phyloP scores from a whole-genome alignment of 371 early-diverging fungal species.

The Thermomucor indicae-seudaticae region DNA sequence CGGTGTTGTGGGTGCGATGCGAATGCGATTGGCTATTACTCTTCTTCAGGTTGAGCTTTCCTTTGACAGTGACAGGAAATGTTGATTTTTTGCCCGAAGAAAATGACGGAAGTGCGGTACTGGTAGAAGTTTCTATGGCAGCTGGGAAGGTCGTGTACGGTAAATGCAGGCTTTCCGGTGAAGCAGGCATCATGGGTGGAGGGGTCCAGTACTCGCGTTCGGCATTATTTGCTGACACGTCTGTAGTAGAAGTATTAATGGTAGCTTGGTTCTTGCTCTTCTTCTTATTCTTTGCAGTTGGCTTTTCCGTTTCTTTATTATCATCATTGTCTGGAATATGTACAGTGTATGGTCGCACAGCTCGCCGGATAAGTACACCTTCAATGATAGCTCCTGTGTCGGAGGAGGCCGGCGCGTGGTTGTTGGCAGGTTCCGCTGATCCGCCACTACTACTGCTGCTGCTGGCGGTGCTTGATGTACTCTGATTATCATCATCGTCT shows the following conservation, averaged over 20 bases:
- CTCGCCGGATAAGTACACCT: constrained; percentile 20
- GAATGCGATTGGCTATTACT: constrained; percentile 1
- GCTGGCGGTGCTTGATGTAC: background rate
- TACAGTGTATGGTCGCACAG: constrained; percentile 12
- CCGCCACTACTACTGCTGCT: constrained; percentile 1
- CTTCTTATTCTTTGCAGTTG: background rate
- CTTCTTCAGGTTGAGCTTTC: constrained; percentile 5
- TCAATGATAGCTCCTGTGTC: constrained; percentile 17
- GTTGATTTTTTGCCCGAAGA: background rate
- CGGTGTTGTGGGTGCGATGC: too few relatives aligned
- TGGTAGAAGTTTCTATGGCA: background rate
- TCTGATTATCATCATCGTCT: background rate
- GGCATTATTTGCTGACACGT: background rate
- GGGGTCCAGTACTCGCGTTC: constrained; percentile 6
- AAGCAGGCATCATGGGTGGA: constrained; percentile 8
- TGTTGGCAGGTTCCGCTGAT: background rate
- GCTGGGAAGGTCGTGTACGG: background rate
- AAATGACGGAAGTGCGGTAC: background rate
- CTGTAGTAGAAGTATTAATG: background rate
- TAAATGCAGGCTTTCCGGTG: constrained; percentile 1
- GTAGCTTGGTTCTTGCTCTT: background rate
- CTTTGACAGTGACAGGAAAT: background rate
- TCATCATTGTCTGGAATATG: background rate
- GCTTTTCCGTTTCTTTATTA: too few relatives aligned
- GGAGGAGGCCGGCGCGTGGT: background rate